phyloP scores from a whole-genome alignment of 2,329 filamentous ascomycete species.

The Talaromyces islandicus region DNA sequence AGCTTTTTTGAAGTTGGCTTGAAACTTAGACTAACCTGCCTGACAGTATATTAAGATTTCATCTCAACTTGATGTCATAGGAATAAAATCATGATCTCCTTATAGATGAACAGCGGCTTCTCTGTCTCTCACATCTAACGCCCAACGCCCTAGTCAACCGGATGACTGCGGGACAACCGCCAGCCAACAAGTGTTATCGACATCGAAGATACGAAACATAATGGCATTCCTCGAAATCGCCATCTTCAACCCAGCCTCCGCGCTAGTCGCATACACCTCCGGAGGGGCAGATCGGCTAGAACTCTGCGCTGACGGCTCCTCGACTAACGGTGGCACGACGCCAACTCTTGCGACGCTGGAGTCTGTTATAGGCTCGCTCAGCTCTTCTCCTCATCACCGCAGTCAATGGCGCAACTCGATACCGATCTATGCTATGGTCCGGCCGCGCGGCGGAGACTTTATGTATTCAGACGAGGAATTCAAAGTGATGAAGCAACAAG shows the following conservation, averaged over 20 bases:
- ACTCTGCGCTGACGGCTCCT: slow-evolving; percentile 36
- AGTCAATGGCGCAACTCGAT: slow-evolving; percentile 15
- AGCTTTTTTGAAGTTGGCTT: not conserved
- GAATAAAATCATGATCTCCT: no score
- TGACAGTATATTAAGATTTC: not conserved
- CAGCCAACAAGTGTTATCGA: not conserved
- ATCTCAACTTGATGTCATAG: not conserved
- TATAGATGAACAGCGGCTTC: not conserved
- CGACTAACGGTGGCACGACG: slow-evolving; percentile 38
- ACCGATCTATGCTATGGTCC: slow-evolving; percentile 50
- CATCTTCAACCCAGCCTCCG: slow-evolving; percentile 43
- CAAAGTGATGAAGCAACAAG: slow-evolving; percentile 9
- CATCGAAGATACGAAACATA: not conserved
- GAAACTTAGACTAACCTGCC: not conserved
- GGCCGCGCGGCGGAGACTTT: slow-evolving; percentile 44
- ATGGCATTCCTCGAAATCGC: slow-evolving; percentile 37
- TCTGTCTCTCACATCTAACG: not conserved
- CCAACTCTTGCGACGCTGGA: slow-evolving; percentile 23
- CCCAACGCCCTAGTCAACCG: not conserved
- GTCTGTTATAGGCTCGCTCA: slow-evolving; percentile 15
- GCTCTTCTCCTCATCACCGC: slow-evolving; percentile 16
- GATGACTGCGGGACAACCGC: not conserved
- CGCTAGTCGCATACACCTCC: slow-evolving; percentile 31
- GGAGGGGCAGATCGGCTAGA: slow-evolving; percentile 48
- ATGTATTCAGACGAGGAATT: slow-evolving; percentile 38